phyloP scores from a whole-genome alignment of 805 yeast genomes.

The Yamadazyma olivae region DNA sequence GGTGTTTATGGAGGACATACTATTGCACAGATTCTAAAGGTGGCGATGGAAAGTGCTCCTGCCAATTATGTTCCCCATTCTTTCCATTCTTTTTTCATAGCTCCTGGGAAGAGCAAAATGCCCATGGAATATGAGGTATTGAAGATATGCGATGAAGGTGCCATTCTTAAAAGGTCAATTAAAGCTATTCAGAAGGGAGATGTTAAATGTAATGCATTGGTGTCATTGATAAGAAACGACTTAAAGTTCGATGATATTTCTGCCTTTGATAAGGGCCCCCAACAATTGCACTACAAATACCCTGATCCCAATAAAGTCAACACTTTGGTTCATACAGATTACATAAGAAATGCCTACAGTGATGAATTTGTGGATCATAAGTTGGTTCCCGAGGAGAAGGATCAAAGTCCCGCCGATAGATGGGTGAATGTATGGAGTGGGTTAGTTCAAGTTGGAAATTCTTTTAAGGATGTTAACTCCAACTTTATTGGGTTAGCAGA shows the following conservation, averaged over 20 bases:
- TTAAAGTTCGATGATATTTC: not conserved
- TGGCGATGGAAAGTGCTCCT: slow-evolving; percentile 50
- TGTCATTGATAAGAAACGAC: slow-evolving; percentile 34
- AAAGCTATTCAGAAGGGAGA: slow-evolving; percentile 51
- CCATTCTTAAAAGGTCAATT: slow-evolving; percentile 49
- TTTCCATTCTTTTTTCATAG: slow-evolving; percentile 59
- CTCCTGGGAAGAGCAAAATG: slow-evolving; percentile 46
- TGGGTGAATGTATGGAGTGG: slow-evolving; percentile 42
- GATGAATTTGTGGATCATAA: slow-evolving; percentile 32
- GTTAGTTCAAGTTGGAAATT: slow-evolving; percentile 11
- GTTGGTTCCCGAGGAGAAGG: slow-evolving; percentile 33
- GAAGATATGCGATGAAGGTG: slow-evolving; percentile 48
- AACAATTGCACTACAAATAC: slow-evolving; percentile 20
- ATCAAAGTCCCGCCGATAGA: slow-evolving; percentile 28
- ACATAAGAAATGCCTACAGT: slow-evolving; percentile 33
- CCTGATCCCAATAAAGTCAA: slow-evolving; percentile 23
- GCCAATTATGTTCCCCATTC: slow-evolving; percentile 48
- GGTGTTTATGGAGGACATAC: slow-evolving; percentile 73
- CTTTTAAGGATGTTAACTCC: slow-evolving; percentile 16
- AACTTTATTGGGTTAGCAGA: slow-evolving; percentile 37
- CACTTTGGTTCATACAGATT: slow-evolving; percentile 33
- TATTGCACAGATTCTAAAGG: slow-evolving; percentile 62
- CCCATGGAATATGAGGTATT: slow-evolving; percentile 55
- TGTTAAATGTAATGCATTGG: slow-evolving; percentile 49
- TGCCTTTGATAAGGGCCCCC: slow-evolving; percentile 14